phyloP scores from a whole-genome alignment of 2,329 filamentous ascomycete species.

The Pseudocercospora pini-densiflorae region DNA sequence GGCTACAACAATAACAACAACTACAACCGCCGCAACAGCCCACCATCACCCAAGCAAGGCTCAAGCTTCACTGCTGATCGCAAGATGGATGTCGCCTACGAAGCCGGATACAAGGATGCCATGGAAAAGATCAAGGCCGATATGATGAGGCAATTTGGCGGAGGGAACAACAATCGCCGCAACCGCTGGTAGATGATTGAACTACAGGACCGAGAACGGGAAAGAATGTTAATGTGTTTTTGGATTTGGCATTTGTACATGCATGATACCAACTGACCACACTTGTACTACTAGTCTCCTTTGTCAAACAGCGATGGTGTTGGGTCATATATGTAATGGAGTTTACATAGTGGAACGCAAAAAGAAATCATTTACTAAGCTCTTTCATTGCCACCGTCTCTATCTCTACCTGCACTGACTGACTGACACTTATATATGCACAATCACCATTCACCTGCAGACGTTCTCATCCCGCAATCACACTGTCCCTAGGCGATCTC shows the following conservation, averaged over 20 bases:
- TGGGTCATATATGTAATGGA: background rate
- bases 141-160: constrained; percentile 30
- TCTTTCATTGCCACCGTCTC: background rate
- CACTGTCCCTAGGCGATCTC: background rate
- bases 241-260: background rate
- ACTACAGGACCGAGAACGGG: background rate
- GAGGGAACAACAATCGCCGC: background rate
- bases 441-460: too few relatives aligned
- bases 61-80: constrained; percentile 28
- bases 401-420: background rate
- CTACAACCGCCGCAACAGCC: constrained; percentile 7
- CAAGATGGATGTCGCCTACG: constrained; percentile 32
- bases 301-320: background rate
- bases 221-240: constrained; percentile 1
- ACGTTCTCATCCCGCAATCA: background rate
- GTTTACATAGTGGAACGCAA: background rate
- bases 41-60: constrained; percentile 10
- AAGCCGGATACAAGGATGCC: constrained; percentile 31
- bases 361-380: background rate
- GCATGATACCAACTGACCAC: constrained; percentile 2
- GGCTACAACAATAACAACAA: constrained; percentile 8
- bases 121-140: constrained; percentile 32
- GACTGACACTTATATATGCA: too few relatives aligned
- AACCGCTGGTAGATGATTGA: background rate
- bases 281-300: constrained; percentile 4